phyloP scores from a whole-genome alignment of 495 filamentous ascomycete genomes.

The Tuber umbilicatum region DNA sequence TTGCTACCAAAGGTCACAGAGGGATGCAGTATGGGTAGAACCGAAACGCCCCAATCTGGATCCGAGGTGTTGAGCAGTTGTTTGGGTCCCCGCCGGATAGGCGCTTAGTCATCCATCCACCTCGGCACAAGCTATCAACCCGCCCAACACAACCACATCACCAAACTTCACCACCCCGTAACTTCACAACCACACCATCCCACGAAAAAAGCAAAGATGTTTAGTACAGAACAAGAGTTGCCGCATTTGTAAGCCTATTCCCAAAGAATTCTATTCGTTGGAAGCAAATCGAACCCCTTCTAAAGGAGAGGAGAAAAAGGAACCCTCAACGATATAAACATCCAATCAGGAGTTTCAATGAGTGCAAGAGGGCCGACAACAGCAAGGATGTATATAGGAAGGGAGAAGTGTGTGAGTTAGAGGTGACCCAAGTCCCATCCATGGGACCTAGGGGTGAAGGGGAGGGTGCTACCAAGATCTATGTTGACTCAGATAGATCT shows the following conservation, averaged over 20 bases:
- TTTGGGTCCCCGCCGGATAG: too few relatives aligned
- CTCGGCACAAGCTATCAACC: not conserved
- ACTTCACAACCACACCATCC: not conserved
- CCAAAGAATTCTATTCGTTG: not conserved
- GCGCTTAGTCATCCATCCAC: not conserved
- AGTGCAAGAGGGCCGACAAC: not conserved
- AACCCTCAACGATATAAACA: not conserved
- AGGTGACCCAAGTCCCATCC: not conserved
- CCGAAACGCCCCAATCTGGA: not conserved
- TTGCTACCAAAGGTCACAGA: not conserved
- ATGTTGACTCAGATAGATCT: slow-evolving; percentile 5
- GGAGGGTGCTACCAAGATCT: not conserved
- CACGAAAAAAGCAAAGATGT: not conserved
- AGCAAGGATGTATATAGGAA: not conserved
- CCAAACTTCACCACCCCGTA: not conserved
- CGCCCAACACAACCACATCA: not conserved
- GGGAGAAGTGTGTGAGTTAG: not conserved
- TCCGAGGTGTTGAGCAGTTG: too few relatives aligned
- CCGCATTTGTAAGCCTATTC: not conserved
- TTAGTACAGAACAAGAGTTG: not conserved
- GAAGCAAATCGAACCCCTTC: not conserved
- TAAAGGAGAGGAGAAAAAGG: not conserved
- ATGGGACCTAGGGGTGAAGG: not conserved
- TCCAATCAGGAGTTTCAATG: not conserved
- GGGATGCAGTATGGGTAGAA: not conserved